These are phyloP conservation scores for Stemphylium vesicarium DNA, from an alignment of 2,329 filamentous ascomycete genomes.

Conservation along the genomic window DNA sequence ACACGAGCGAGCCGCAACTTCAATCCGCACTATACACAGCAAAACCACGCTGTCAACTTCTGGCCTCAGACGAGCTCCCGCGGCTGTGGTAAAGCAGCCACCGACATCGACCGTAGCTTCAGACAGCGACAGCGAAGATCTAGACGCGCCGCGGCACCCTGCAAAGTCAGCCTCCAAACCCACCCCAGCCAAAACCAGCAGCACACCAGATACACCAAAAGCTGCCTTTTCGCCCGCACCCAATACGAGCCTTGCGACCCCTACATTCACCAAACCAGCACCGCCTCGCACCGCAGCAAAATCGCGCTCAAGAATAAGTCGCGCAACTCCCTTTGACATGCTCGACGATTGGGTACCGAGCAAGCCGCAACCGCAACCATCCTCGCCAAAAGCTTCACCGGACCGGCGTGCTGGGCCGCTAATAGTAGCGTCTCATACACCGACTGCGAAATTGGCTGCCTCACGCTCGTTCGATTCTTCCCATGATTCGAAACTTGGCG, in stretches of 20 bases:
- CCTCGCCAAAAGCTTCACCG: not conserved
- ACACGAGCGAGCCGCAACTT: not conserved
- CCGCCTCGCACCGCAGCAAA: constrained; percentile 17
- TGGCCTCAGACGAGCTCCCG: not conserved
- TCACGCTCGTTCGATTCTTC: not conserved
- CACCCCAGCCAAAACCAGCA: constrained; percentile 1
- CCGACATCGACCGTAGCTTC: not conserved
- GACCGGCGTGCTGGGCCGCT: not conserved
- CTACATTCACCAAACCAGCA: constrained; percentile 28
- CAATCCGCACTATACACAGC: not conserved
- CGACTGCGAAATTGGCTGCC: not conserved
- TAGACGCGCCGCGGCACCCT: constrained; percentile 26
- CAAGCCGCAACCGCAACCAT: not conserved
- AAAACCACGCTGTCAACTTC: not conserved
- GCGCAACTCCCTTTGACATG: constrained; percentile 34
- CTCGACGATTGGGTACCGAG: constrained; percentile 30
- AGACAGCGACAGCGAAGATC: constrained; percentile 40
- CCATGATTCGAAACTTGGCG: not conserved
- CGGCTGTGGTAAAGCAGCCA: not conserved
- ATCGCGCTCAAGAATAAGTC: constrained; percentile 22
- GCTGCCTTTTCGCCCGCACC: not conserved
- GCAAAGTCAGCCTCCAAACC: constrained; percentile 8
- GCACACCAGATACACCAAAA: not conserved
- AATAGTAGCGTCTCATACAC: not conserved
- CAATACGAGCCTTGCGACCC: not conserved